phyloP scores from a whole-genome alignment of 2,329 filamentous ascomycete species.

The Microsporum canis region DNA sequence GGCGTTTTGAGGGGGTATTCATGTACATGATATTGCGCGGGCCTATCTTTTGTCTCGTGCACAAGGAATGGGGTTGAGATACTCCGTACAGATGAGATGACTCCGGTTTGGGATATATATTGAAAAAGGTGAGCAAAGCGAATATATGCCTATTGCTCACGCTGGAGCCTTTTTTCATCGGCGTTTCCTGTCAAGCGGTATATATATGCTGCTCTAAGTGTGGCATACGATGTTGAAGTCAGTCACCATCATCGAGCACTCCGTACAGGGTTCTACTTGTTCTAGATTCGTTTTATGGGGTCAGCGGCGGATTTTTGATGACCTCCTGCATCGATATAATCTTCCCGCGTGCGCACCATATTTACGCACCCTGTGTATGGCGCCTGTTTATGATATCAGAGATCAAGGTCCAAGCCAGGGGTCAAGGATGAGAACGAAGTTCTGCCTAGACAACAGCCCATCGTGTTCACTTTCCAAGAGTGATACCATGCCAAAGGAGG shows the following conservation, averaged over 20 bases:
- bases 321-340: background rate
- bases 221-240: background rate
- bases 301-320: background rate
- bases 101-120: background rate
- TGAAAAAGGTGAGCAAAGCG: background rate
- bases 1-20: background rate
- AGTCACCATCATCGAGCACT: background rate
- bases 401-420: background rate
- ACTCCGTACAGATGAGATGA: background rate
- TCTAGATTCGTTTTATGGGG: background rate
- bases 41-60: background rate
- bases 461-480: background rate
- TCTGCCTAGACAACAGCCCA: background rate
- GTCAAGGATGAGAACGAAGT: background rate
- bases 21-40: background rate
- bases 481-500: background rate
- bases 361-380: background rate
- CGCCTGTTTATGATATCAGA: background rate
- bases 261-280: background rate
- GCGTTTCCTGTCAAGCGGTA: background rate
- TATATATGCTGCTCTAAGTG: background rate
- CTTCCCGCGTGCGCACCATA: background rate
- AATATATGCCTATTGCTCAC: background rate
- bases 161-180: background rate
- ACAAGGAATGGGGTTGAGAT: background rate